Evolutionary conservation across 2,329 filamentous ascomycete genomes (phyloP), one percentile per base, ranked within the genome.

Genomic region (Dothistroma pini): DNA sequence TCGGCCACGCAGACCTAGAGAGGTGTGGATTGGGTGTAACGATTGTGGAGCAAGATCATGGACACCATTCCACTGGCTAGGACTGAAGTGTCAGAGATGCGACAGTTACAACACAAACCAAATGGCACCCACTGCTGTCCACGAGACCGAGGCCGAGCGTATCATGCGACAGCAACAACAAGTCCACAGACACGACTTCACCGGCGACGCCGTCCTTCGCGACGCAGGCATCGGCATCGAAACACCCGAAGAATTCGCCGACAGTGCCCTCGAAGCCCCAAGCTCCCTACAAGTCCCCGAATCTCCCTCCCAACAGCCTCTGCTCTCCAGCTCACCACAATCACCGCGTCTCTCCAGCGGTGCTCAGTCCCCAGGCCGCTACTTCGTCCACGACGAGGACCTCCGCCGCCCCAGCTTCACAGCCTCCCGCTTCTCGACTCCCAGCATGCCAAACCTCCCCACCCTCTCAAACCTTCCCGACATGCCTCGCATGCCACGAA

Each of bases 11-110:
- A 51, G 72, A 7, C 74, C 74, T 25, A 65, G 72, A 50, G 66
- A 87, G 64, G 93, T 92, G 14, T 85, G 93, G 65, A 86, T 97
- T 54, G 86, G 93, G 63, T 99, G 95, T 76, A 97, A 99, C 74
- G 95, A 99, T 77, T 99, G 95, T 76, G 90, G 88, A 51, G 89
- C 90, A 12, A 93, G 92, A 73, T 93, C 89, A 63, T 89, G 89
- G 22, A 91, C 95, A 22, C 84, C 85, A 32, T 99, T 96, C 73
- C 95, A 99, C 76, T 99, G 95, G 91, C 80, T 97, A 4, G 95
- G 95, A 0, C 80, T 96, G 51, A 96, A 96, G 75, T 99, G 95
- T 73, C 87, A 80, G 53, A 76, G 82, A 69, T 87, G 80, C 69
- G 80, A 81, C 60, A 79, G 79, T 19, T 82, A 81, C 74, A 82